Conservation (phyloP, 176 grass and related monocot species). For the Urochloa ruziziensis region DNA sequence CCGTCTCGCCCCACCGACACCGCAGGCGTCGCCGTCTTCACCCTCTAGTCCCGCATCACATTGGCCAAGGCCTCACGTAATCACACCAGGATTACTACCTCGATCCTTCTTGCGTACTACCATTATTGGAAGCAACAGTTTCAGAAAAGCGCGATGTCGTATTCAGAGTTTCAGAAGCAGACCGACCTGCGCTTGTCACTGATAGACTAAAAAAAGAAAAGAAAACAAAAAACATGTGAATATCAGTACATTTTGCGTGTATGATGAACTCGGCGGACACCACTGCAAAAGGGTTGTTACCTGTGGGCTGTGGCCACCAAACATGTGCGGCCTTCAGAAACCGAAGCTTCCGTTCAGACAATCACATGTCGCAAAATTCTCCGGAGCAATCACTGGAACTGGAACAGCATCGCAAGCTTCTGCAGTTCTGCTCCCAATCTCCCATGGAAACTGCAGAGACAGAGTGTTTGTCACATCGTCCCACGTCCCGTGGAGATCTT, state of each 20-base stretch:
- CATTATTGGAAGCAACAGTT: conserved; percentile 18
- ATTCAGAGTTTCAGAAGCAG: conserved; percentile 15
- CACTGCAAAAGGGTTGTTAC: not conserved
- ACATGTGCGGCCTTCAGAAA: conserved; percentile 24
- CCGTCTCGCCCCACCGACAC: conserved; percentile 35
- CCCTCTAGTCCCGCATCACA: not conserved
- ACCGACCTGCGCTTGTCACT: not conserved
- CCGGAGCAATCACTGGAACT: not conserved
- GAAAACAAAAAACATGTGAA: not conserved
- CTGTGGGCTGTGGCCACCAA: conserved; percentile 21
- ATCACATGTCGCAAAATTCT: conserved; percentile 23
- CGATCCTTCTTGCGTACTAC: not conserved
- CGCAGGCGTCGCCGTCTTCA: not conserved
- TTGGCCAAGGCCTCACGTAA: conserved; percentile 17
- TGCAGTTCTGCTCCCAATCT: not conserved
- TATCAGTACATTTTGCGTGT: not conserved
- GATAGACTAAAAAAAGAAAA: not conserved
- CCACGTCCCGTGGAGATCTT: not conserved
- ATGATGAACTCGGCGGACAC: not conserved
- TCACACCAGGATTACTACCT: not conserved
- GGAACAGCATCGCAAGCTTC: conserved; percentile 1
- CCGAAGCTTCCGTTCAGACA: conserved; percentile 33
- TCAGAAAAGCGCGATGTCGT: not conserved
- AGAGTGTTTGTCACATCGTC: not conserved
- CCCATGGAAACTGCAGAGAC: not conserved